Base-by-base conservation (phyloP, 179 eudicot genomes). In the Spinacia oleracea region DNA sequence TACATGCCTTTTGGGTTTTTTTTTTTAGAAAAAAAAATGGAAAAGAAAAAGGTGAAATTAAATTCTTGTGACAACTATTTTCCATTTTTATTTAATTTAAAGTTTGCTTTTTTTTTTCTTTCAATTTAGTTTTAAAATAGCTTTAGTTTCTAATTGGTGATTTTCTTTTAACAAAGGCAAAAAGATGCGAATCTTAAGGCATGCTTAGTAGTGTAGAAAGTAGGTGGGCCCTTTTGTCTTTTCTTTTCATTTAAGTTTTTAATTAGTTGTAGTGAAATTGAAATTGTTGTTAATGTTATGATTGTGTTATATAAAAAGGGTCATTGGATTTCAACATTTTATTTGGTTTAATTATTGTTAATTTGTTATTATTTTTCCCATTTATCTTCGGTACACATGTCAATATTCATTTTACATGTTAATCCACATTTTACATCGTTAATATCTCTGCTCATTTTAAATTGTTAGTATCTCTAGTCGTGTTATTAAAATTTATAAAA, bases 201-300 rank as follows among this genome's bases (percentile, higher is more conserved):
- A 70, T 70, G 73, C 73, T 70, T 10, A 68, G 72, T 42, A 68
- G 55, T n/a, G 70, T 66, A 18, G 20, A 69, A 10, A 25, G 56
- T 45, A 70, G 56, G 56, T 70, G 56, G 73, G 73, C 3, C 73
- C 73, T 31, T 6, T 12, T 70, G n/a, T n/a, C n/a, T 43, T n/a
- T 18, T 9, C 8, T 1, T 5, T 69, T 43, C 10, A 20, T 20
- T 12, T 21, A 8, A 4, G 25, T 60, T 25, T 0, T 1, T 15
- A 12, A 1, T 31, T 29, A 16, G 40, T 34, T 10, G 51, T 40
- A 12, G 73, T 70, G 15, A 25, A 35, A 18, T 38, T 70, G 15
- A 25, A 35, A 18, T 38, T 66, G 71, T 66, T 70, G 9, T 18
- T 66, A 38, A 27, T 62, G 66, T 55, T 58, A 58, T 58, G 31